Base-by-base conservation (phyloP, 2,329 filamentous ascomycete genomes). In the Exophiala phaeomuriformis region DNA sequence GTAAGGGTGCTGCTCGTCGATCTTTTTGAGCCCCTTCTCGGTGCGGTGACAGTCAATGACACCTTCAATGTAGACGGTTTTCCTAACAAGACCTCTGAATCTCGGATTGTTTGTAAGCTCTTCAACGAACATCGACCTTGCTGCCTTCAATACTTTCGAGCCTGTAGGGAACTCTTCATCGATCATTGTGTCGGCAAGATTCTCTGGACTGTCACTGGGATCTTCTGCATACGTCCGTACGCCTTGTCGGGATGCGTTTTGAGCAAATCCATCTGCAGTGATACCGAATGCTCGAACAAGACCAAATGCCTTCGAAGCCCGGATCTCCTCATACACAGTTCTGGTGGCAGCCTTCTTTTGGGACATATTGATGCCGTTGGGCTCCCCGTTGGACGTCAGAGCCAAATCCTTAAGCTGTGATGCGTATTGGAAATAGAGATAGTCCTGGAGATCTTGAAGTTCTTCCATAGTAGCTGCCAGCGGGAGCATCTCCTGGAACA, bases 401-500 rank as follows among this genome's bases (percentile, higher is more conserved):
- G 84, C 81, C 45, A 94, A 71, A 59, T 97, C 90, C 66, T 88
- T 91, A 46, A 97, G 76, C 67, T 95, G 83, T 2, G 83, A 76
- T 3, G 87, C 83, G 64, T 97, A 97, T 65, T 90, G 86, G 70
- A 98, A 98, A 66, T 97, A 90, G 49, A 97, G 75, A 64, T 97
- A 97, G 65, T 98, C 93, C 66, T 97, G 91, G 27, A 98, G 73
- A 68, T 98, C 93, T 67, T 98, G 93, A 12, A 98, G 78, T 67
- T 98, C 93, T 67, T 98, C 93, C 77, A 96, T 90, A 0, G 86
- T 91, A 3, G 82, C 82, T 2, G 90, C 90, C 53, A 83, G 77
- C 0, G 80, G 77, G n/a, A 93, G 79, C 77, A 96, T 84, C 61
- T 90, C 84, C 43, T 91, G 86, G 39, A 97, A 83, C 52, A 88